phyloP scores from a whole-genome alignment of 768 basidiomycete species.

The Cystobasidiopsis lactophilus region DNA sequence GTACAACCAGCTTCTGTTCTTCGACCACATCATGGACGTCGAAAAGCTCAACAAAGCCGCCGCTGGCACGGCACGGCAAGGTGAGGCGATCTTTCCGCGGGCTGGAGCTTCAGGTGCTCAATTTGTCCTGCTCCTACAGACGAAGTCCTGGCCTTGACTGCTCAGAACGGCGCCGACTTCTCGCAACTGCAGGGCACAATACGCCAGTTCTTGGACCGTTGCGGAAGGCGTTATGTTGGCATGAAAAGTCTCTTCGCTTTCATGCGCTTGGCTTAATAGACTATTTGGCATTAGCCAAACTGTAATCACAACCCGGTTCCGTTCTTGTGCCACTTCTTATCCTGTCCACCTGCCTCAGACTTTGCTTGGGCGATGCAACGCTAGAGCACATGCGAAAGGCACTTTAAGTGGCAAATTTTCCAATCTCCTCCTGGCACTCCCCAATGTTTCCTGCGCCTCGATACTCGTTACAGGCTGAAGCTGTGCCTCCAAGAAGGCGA shows the following conservation, averaged over 20 bases:
- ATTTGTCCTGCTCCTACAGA: conserved; percentile 30
- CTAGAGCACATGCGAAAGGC: no score
- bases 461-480: no score
- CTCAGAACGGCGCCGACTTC: conserved; percentile 35
- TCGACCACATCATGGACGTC: conserved; percentile 50
- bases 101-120: background rate
- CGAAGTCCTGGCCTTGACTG: conserved; percentile 33
- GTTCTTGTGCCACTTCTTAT: no score
- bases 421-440: no score
- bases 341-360: no score
- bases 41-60: conserved; percentile 30
- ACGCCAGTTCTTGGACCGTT: conserved; percentile 60
- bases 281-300: no score
- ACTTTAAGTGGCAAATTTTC: no score
- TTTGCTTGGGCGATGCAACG: no score
- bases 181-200: conserved; percentile 36
- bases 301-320: no score
- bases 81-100: background rate
- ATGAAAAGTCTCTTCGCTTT: conserved; percentile 57
- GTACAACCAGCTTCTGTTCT: conserved; percentile 79
- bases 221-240: conserved; percentile 75
- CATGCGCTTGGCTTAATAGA: conserved; percentile 29
- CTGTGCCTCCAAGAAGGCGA: no score
- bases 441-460: no score
- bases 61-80: conserved; percentile 8